Percentiles rank a stretch among this genome's conserved stretches.
Conservation (phyloP, 495 filamentous ascomycete species). For the Penicillium cosmopolitanum region DNA sequence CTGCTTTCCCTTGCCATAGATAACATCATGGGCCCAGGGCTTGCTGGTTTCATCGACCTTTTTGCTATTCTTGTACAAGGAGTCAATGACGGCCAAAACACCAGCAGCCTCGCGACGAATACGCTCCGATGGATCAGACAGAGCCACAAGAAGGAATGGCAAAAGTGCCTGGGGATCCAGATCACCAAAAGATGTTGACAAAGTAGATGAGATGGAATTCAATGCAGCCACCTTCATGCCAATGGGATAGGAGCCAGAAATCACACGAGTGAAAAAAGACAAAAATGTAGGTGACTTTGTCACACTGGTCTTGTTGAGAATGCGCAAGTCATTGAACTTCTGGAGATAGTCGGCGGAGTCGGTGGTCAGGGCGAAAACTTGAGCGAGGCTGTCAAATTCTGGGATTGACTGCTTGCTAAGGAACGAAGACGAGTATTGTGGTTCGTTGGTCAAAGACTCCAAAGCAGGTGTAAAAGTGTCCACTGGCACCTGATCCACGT, state of each 20-base stretch:
- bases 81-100: conserved; percentile 53
- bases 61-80: conserved; percentile 51
- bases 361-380: conserved; percentile 64
- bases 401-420: conserved; percentile 40
- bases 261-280: conserved; percentile 75
- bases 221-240: conserved; percentile 70
- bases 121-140: conserved; percentile 71
- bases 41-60: conserved; percentile 35
- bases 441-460: conserved; percentile 38
- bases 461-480: conserved; percentile 44
- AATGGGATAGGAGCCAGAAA: conserved; percentile 71
- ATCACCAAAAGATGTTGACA: conserved; percentile 53
- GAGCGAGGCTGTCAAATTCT: conserved; percentile 58
- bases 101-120: conserved; percentile 76
- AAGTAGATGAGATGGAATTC: conserved; percentile 54
- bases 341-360: conserved; percentile 53
- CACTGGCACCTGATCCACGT: conserved; percentile 39
- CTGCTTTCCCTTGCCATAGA: conserved; percentile 60
- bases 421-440: conserved; percentile 37
- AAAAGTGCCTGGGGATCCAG: conserved; percentile 76
- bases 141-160: conserved; percentile 73
- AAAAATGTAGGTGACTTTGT: conserved; percentile 66
- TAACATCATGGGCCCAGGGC: conserved; percentile 54
- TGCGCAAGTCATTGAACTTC: conserved; percentile 58
- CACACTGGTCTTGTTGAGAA: conserved; percentile 59